Base-by-base conservation (phyloP, 2,329 filamentous ascomycete genomes). In the Clonostachys solani region DNA sequence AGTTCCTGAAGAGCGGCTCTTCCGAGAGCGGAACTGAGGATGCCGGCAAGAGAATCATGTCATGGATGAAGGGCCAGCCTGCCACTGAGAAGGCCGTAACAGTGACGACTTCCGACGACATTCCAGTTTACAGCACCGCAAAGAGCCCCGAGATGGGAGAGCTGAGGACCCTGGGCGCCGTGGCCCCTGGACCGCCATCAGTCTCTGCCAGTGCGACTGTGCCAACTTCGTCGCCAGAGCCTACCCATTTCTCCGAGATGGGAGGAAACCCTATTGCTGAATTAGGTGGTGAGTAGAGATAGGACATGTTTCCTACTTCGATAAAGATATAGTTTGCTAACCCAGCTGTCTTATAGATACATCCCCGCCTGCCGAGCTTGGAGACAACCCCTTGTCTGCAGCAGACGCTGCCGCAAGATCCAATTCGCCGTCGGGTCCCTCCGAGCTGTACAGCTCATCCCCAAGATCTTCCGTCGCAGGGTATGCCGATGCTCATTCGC, bases 1-100 rank as follows among this genome's bases (percentile, higher is more conserved):
- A 64, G 54, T 55, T 69, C n/a, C 59, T 75, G 44, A 63, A 61
- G 46, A 63, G 60, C 47, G 61, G 60, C 38, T 60, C 63, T 40
- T 61, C 65, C 50, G 67, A 69, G 3, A 63, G 62, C 4, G 64
- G 66, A 5, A 73, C 71, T 1, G 72, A 77, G 37, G 74, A 78
- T 40, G 67, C 68, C 23, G 67, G 71, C 38, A 65, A 67, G 47
- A 69, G 72, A 35, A 75, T 83, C 54, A 57, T 71, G 12, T 71
- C 67, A 3, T 83, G 80, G 80, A 69, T 82, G 46, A 68, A 67
- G 45, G 71, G 69, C 9, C 72, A 77, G 45, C 57, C 61, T 2
- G 58, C 53, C 62, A n/a, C 66, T 15, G 57, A 63, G 42, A 80
- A 80, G 54, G 65, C 69, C 0, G 58, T 64, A 2, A 77, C 75